Evolutionary conservation across 495 filamentous ascomycete species (phyloP).

Genomic region (Hypoxylon lenormandii): DNA sequence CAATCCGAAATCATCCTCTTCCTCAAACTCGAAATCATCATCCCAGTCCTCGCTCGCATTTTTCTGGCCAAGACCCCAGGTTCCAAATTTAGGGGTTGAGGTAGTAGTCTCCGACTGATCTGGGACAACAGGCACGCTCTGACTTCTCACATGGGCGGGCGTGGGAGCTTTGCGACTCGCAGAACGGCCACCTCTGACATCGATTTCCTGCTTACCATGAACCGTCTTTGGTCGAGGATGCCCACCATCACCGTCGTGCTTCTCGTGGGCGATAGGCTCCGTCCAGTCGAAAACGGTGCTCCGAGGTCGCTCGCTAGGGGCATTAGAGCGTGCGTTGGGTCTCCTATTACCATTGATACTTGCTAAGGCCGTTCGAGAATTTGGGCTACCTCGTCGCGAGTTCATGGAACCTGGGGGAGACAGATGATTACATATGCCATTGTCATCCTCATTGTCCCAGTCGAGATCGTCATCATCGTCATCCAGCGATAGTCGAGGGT

Average conservation of each 20-base stretch:
- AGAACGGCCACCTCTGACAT: conserved; percentile 77
- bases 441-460: conserved; percentile 69
- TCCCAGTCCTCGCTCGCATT: conserved; percentile 87
- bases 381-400: conserved; percentile 60
- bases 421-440: conserved; percentile 63
- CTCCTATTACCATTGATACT: conserved; percentile 57
- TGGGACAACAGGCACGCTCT: conserved; percentile 90
- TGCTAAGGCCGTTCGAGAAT: conserved; percentile 56
- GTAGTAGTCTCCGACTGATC: conserved; percentile 69
- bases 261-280: conserved; percentile 73
- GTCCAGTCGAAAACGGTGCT: conserved; percentile 88
- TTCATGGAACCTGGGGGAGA: conserved; percentile 66
- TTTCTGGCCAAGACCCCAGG: conserved; percentile 87
- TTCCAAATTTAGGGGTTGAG: conserved; percentile 81
- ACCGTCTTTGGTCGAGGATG: conserved; percentile 84
- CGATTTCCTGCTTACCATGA: conserved; percentile 85
- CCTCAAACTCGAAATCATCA: conserved; percentile 83
- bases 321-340: conserved; percentile 49
- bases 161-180: conserved; percentile 79
- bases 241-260: conserved; percentile 63
- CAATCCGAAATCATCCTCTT: conserved; percentile 55
- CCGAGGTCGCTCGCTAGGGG: conserved; percentile 61
- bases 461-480: conserved; percentile 72
- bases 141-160: conserved; percentile 85
- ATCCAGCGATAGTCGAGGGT: conserved; percentile 65